A percentile compares a stretch with the other conserved stretches of the same genome.
phyloP scores from a whole-genome alignment of 345 rosid genomes.

The Zanthoxylum bungeanum region DNA sequence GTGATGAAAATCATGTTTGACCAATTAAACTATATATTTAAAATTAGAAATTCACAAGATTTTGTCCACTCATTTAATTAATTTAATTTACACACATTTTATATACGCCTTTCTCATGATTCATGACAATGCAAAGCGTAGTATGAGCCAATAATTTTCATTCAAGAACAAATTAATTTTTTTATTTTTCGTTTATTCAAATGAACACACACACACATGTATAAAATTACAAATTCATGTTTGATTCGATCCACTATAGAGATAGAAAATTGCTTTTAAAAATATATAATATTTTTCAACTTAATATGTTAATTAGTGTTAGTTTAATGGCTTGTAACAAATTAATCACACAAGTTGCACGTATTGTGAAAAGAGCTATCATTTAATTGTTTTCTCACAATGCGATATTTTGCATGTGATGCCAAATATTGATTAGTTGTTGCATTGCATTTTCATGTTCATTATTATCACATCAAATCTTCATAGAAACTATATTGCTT shows the following conservation, averaged over 20 bases:
- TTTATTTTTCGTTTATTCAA: too few relatives aligned
- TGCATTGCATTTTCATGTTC: not conserved
- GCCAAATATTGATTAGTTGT: not conserved
- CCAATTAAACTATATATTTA: not conserved
- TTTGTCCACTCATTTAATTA: not conserved
- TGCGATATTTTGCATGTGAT: not conserved
- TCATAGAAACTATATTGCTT: not conserved
- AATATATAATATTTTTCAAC: too few relatives aligned
- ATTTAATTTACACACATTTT: too few relatives aligned
- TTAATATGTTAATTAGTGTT: too few relatives aligned
- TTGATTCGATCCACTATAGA: not conserved
- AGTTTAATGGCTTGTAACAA: not conserved
- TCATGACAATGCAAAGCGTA: not conserved
- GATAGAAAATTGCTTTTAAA: not conserved
- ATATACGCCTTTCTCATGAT: not conserved
- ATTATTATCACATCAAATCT: not conserved
- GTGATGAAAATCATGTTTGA: not conserved
- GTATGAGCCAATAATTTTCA: not conserved
- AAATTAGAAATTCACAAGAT: not conserved
- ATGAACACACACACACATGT: too few relatives aligned
- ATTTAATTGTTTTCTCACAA: not conserved
- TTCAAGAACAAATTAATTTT: not conserved
- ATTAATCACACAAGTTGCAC: not conserved
- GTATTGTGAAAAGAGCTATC: not conserved
- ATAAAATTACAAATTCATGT: too few relatives aligned